Percentiles rank a stretch among this genome's conserved stretches.
phyloP scores from a whole-genome alignment of 1,284 basidiomycete species.

The Anthracocystis walkeri region DNA sequence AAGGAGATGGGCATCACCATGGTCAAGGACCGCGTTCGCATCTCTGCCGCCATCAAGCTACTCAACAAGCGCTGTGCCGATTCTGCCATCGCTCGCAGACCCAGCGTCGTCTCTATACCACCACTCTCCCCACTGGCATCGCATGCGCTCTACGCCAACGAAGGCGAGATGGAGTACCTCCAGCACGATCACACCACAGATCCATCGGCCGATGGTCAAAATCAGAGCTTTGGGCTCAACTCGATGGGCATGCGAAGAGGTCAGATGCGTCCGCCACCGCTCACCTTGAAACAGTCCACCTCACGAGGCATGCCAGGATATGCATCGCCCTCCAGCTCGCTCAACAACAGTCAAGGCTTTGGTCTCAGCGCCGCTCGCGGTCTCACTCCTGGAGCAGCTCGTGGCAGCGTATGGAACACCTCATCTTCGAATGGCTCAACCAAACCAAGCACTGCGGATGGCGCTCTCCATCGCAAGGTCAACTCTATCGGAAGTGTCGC shows the following conservation, averaged over 20 bases:
- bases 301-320: constrained; percentile 49
- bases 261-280: constrained; percentile 51
- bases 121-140: constrained; percentile 33
- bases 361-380: constrained; percentile 55
- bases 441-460: constrained; percentile 33
- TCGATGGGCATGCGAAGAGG: constrained; percentile 45
- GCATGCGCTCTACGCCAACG: constrained; percentile 25
- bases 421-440: constrained; percentile 20
- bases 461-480: constrained; percentile 50
- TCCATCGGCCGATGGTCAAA: constrained; percentile 10
- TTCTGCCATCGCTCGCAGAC: constrained; percentile 28
- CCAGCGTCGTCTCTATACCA: constrained; percentile 30
- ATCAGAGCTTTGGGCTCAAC: constrained; percentile 22
- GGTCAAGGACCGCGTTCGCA: constrained; percentile 65
- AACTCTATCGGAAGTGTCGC: constrained; percentile 49
- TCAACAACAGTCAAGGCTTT: constrained; percentile 54
- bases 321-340: constrained; percentile 36
- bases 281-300: constrained; percentile 45
- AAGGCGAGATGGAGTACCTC: constrained; percentile 51
- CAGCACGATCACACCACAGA: constrained; percentile 35
- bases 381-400: constrained; percentile 44
- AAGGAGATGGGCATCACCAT: constrained; percentile 68
- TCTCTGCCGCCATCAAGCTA: constrained; percentile 64
- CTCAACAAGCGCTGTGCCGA: constrained; percentile 61
- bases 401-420: constrained; percentile 38